A percentile compares a stretch with the other conserved stretches of the same genome.
phyloP scores from a whole-genome alignment of 2,329 filamentous ascomycete species.

The Aureobasidium melanogenum region DNA sequence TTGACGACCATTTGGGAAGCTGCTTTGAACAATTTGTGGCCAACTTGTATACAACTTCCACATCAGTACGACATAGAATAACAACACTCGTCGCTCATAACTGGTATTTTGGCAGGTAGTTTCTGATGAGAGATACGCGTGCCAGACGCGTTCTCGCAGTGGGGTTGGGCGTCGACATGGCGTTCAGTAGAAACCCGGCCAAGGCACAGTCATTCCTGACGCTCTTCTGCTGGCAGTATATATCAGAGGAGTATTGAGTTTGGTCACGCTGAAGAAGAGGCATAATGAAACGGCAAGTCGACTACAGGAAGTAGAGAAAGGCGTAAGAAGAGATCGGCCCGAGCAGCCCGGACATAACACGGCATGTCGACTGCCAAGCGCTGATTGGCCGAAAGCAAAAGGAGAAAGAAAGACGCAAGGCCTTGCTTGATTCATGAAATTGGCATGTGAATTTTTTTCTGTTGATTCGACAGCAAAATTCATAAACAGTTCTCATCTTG shows the following conservation, averaged over 20 bases:
- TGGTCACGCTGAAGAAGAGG: not conserved
- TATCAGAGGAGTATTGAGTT: not conserved
- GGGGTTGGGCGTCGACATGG: too few species aligned
- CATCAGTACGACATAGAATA: too few species aligned
- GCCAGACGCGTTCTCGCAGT: not conserved
- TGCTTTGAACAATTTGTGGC: too few species aligned
- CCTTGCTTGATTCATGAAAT: not conserved
- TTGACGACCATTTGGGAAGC: too few species aligned
- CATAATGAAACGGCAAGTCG: not conserved
- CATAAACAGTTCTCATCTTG: not conserved
- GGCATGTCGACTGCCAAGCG: not conserved
- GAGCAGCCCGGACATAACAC: not conserved
- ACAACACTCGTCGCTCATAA: too few species aligned
- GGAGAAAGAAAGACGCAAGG: not conserved
- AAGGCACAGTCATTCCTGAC: too few species aligned
- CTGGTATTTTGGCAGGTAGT: not conserved
- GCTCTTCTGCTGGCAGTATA: too few species aligned
- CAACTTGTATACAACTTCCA: too few species aligned
- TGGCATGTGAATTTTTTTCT: not conserved
- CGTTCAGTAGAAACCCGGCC: not conserved
- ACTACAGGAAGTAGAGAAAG: too few species aligned
- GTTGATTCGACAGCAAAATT: not conserved
- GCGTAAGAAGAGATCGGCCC: not conserved
- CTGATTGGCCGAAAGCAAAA: constrained; percentile 6
- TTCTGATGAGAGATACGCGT: not conserved